Evolutionary conservation across 192 early-diverging fungal genomes (phyloP).

Genomic region (Entomortierella beljakovae): DNA sequence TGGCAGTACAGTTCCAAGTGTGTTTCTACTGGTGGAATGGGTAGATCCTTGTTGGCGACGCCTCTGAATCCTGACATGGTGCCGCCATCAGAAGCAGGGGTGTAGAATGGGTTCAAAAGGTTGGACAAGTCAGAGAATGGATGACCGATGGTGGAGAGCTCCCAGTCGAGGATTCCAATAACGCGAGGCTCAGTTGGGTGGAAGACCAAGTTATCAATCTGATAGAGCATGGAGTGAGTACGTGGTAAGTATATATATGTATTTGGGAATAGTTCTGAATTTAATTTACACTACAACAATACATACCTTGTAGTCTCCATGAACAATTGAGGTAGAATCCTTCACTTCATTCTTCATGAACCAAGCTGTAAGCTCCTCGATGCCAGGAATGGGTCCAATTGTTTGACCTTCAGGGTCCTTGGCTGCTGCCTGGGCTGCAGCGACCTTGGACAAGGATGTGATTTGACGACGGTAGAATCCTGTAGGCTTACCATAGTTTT

Average conservation of each 20-base stretch:
- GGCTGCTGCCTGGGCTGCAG: slow-evolving; percentile 75
- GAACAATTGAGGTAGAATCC: slow-evolving; percentile 86
- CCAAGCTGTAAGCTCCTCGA: slow-evolving; percentile 81
- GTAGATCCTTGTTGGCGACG: slow-evolving; percentile 48
- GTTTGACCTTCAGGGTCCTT: slow-evolving; percentile 63
- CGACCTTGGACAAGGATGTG: slow-evolving; percentile 70
- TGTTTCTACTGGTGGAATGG: slow-evolving; percentile 74
- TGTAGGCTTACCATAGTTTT: slow-evolving; percentile 69
- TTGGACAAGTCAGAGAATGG: slow-evolving; percentile 93
- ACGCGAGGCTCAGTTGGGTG: slow-evolving; percentile 78
- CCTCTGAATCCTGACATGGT: slow-evolving; percentile 59
- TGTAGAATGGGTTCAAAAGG: slow-evolving; percentile 78
- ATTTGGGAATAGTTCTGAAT: too few relatives aligned
- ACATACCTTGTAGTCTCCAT: slow-evolving; percentile 91
- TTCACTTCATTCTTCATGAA: slow-evolving; percentile 72
- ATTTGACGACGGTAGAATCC: slow-evolving; percentile 93
- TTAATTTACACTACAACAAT: slow-evolving; percentile 27
- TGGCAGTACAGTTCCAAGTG: slow-evolving; percentile 81
- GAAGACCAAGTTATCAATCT: slow-evolving; percentile 66
- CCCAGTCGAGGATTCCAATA: slow-evolving; percentile 94
- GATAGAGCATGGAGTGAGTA: neutral
- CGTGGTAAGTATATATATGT: slow-evolving; percentile 75
- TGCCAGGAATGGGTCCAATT: slow-evolving; percentile 77
- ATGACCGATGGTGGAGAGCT: slow-evolving; percentile 91
- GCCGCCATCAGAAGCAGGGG: slow-evolving; percentile 43